Evolutionary conservation across 768 basidiomycete species (phyloP).

Genomic region (Termitomyces heimii): DNA sequence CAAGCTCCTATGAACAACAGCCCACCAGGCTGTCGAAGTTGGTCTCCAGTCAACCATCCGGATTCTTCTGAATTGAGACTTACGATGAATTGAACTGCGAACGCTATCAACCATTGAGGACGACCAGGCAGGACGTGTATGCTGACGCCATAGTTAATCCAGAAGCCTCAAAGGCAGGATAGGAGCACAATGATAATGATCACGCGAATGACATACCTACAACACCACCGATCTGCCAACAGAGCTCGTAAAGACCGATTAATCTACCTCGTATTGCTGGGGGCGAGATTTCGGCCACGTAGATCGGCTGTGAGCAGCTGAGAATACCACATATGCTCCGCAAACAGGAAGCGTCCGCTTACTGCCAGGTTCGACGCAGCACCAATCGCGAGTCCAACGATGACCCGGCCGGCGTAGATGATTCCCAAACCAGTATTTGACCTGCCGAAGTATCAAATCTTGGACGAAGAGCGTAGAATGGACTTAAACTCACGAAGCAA

Average conservation of each 20-base stretch:
- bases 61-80: not conserved
- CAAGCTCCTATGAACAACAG: constrained; percentile 26
- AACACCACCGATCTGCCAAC: constrained; percentile 42
- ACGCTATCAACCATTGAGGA: constrained; percentile 31
- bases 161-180: constrained; percentile 18
- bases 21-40: constrained; percentile 23
- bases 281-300: constrained; percentile 39
- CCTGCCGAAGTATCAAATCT: constrained; percentile 7
- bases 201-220: constrained; percentile 21
- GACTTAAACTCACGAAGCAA: constrained; percentile 18
- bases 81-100: constrained; percentile 32
- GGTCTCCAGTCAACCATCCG: not conserved
- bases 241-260: constrained; percentile 43
- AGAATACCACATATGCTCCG: not conserved
- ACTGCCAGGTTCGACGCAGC: constrained; percentile 28
- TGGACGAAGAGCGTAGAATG: not conserved
- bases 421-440: constrained; percentile 27
- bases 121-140: constrained; percentile 21
- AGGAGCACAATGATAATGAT: not conserved
- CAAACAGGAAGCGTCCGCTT: not conserved
- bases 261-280: constrained; percentile 40
- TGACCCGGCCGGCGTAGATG: constrained; percentile 36
- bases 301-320: constrained; percentile 24
- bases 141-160: constrained; percentile 33
- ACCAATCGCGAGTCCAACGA: constrained; percentile 37